Evolutionary conservation across 192 early-diverging fungal genomes (phyloP).

Genomic region (Jimgerdemannia lactiflua): DNA sequence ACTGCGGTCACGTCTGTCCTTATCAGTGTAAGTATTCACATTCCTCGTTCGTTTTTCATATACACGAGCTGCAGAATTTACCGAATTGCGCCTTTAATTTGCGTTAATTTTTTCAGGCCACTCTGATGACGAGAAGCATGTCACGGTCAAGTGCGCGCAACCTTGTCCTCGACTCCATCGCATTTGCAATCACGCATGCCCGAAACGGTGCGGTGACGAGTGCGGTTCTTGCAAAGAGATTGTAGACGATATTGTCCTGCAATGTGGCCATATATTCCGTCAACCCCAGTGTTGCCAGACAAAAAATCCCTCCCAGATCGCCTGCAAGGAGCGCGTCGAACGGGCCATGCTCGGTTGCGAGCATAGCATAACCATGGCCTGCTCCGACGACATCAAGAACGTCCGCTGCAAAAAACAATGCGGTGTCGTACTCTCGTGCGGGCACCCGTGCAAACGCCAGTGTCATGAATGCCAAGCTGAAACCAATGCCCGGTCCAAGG

Average conservation of each 20-base stretch:
- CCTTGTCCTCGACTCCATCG: slow-evolving; percentile 15
- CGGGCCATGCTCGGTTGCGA: not conserved
- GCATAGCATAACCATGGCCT: not conserved
- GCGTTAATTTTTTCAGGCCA: not conserved
- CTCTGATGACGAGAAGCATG: not conserved
- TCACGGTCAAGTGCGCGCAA: slow-evolving; percentile 10
- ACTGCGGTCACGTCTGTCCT: slow-evolving; percentile 16
- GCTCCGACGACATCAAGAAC: not conserved
- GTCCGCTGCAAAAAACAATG: slow-evolving; percentile 20
- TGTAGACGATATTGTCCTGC: not conserved
- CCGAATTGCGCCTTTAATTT: no score
- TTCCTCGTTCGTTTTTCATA: slow-evolving; percentile 18
- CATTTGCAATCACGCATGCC: slow-evolving; percentile 20
- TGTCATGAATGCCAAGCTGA: slow-evolving; percentile 4
- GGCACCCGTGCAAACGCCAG: slow-evolving; percentile 17
- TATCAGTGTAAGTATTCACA: slow-evolving; percentile 19
- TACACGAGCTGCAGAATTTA: slow-evolving; percentile 6
- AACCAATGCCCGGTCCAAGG: not conserved
- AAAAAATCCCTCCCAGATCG: not conserved
- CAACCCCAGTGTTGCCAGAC: not conserved
- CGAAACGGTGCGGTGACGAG: slow-evolving; percentile 11
- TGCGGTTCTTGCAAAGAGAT: slow-evolving; percentile 17
- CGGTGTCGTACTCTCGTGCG: slow-evolving; percentile 13
- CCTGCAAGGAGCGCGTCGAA: not conserved
- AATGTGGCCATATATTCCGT: not conserved